Conservation (phyloP, 768 basidiomycete genomes). For the Agrocybe chaxingu region DNA sequence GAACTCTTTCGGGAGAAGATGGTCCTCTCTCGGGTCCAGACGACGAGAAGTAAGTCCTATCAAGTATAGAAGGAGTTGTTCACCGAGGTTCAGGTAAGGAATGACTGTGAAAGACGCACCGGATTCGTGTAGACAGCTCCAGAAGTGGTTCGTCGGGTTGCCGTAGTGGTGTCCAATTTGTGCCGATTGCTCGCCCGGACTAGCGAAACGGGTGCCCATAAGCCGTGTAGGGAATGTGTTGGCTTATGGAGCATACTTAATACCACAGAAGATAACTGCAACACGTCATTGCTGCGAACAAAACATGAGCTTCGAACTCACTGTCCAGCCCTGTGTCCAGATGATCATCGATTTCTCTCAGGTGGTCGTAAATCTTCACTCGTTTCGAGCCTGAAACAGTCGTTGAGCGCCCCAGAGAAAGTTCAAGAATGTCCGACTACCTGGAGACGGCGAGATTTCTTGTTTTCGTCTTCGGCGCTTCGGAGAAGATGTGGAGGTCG, state of each 20-base stretch:
- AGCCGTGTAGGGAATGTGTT: background rate
- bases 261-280: slow-evolving; percentile 80
- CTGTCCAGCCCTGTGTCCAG: slow-evolving; percentile 15
- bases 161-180: slow-evolving; percentile 76
- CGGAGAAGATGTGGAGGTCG: no score
- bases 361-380: slow-evolving; percentile 17
- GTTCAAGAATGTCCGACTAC: no score
- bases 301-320: background rate
- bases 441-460: no score
- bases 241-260: slow-evolving; percentile 54
- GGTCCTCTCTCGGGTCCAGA: slow-evolving; percentile 57
- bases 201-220: slow-evolving; percentile 19
- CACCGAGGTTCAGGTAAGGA: background rate
- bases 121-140: slow-evolving; percentile 66
- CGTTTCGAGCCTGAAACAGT: slow-evolving; percentile 1
- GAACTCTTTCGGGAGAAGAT: slow-evolving; percentile 52
- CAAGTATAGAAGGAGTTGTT: background rate
- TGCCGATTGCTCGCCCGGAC: slow-evolving; percentile 68
- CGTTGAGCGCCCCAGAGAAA: no score
- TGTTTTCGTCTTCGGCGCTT: no score
- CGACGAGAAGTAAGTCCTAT: slow-evolving; percentile 56
- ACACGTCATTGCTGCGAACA: background rate
- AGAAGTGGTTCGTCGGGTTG: slow-evolving; percentile 81
- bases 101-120: slow-evolving; percentile 33
- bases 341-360: slow-evolving; percentile 12